phyloP scores from a whole-genome alignment of 441 rosid genomes.

The Theobroma grandiflorum region DNA sequence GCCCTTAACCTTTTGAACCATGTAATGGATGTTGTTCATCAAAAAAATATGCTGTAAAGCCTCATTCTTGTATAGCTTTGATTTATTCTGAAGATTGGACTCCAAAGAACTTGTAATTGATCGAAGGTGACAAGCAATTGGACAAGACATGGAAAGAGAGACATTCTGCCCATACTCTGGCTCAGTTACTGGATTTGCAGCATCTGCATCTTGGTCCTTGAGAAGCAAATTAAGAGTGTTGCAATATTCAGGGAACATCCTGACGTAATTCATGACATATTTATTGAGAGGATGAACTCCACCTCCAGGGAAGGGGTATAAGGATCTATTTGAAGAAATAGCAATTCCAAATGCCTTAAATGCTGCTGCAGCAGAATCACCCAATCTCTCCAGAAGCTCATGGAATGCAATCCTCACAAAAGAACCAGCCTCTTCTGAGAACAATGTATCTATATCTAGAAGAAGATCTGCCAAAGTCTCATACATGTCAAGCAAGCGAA shows the following conservation, averaged over 20 bases:
- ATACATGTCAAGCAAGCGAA: slow-evolving; percentile 73
- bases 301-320: slow-evolving; percentile 62
- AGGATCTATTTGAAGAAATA: slow-evolving; percentile 52
- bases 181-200: slow-evolving; percentile 38
- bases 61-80: slow-evolving; percentile 60
- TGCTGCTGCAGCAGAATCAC: slow-evolving; percentile 50
- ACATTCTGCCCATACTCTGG: slow-evolving; percentile 39
- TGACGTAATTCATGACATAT: slow-evolving; percentile 86
- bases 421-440: slow-evolving; percentile 58
- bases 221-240: slow-evolving; percentile 68
- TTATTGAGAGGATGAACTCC: slow-evolving; percentile 73
- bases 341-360: slow-evolving; percentile 60
- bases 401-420: slow-evolving; percentile 62
- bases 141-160: slow-evolving; percentile 48
- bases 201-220: slow-evolving; percentile 44
- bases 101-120: slow-evolving; percentile 59
- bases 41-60: slow-evolving; percentile 60
- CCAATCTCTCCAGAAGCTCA: slow-evolving; percentile 53
- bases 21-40: slow-evolving; percentile 80
- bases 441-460: slow-evolving; percentile 54
- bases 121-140: slow-evolving; percentile 63
- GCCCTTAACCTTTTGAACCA: slow-evolving; percentile 74
- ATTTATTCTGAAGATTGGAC: slow-evolving; percentile 58
- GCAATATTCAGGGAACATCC: slow-evolving; percentile 57
- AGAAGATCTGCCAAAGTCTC: slow-evolving; percentile 62